These are phyloP conservation scores for Vinca minor DNA, from an alignment of 257 asterid species.

Conservation along the genomic window DNA sequence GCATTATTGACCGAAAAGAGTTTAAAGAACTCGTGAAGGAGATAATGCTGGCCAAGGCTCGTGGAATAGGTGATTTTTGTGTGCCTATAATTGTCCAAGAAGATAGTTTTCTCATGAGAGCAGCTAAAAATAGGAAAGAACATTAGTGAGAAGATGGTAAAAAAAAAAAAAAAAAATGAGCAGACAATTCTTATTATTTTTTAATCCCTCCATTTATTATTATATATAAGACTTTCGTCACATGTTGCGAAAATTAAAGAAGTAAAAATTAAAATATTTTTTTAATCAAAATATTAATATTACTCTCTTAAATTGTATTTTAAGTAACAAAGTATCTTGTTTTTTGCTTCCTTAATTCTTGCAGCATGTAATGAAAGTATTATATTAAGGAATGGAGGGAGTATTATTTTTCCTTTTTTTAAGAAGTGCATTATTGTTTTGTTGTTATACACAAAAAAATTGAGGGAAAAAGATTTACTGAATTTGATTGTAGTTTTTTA, in stretches of 20 bases:
- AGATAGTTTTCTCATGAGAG: constrained; percentile 65
- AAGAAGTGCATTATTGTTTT: not conserved
- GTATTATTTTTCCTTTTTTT: not conserved
- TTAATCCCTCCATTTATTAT: too few species aligned
- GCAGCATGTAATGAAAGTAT: too few species aligned
- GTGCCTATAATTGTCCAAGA: constrained; percentile 47
- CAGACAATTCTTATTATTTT: too few species aligned
- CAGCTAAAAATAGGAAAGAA: constrained; percentile 42
- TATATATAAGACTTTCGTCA: too few species aligned
- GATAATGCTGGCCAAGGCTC: constrained; percentile 55
- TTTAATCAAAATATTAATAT: too few species aligned
- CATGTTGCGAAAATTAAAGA: too few species aligned
- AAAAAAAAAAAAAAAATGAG: too few species aligned
- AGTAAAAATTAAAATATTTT: too few species aligned
- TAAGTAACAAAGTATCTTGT: too few species aligned
- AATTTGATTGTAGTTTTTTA: not conserved
- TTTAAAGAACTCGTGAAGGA: constrained; percentile 40
- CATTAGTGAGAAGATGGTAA: not conserved
- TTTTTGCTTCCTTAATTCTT: too few species aligned
- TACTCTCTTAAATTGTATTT: too few species aligned
- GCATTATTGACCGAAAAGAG: constrained; percentile 33
- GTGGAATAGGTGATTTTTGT: constrained; percentile 46
- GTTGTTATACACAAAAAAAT: not conserved
- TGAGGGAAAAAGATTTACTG: not conserved
- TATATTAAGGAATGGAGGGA: too few species aligned